A percentile compares a stretch with the other conserved stretches of the same genome.
Conservation (phyloP, 164 flowering plant genomes). For the Sedum album region DNA sequence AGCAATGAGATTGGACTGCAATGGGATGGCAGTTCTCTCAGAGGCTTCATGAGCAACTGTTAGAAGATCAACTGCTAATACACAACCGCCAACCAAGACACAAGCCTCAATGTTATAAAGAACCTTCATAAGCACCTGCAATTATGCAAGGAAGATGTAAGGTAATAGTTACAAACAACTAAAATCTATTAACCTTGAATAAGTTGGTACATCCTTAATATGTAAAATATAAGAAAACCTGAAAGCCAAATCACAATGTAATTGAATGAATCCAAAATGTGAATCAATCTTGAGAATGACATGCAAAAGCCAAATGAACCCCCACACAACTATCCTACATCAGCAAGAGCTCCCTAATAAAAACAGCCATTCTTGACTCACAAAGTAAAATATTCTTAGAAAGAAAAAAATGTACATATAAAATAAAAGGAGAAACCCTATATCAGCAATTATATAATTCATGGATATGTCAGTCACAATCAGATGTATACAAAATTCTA, state of each 20-base stretch:
- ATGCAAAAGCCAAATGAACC: background rate
- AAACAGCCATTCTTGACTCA: background rate
- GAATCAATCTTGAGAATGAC: background rate
- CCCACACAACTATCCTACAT: background rate
- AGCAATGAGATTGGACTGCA: slow-evolving; percentile 93
- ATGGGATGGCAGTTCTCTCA: slow-evolving; percentile 91
- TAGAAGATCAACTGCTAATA: slow-evolving; percentile 89
- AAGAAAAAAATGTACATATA: background rate
- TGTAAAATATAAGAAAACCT: background rate
- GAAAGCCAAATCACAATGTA: background rate
- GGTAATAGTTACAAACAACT: background rate
- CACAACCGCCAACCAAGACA: slow-evolving; percentile 98
- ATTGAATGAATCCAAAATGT: background rate
- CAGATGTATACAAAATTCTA: background rate
- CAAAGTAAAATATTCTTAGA: background rate
- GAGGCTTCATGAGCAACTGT: slow-evolving; percentile 91
- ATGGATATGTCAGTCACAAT: background rate
- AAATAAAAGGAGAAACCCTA: too few relatives aligned
- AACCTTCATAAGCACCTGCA: slow-evolving; percentile 87
- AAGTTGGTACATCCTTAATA: too few relatives aligned
- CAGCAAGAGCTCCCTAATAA: background rate
- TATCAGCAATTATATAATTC: too few relatives aligned
- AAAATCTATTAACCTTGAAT: background rate
- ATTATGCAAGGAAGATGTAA: background rate
- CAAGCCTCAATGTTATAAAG: slow-evolving; percentile 87